phyloP scores from a whole-genome alignment of 345 rosid genomes.

The Raphanus sativus region DNA sequence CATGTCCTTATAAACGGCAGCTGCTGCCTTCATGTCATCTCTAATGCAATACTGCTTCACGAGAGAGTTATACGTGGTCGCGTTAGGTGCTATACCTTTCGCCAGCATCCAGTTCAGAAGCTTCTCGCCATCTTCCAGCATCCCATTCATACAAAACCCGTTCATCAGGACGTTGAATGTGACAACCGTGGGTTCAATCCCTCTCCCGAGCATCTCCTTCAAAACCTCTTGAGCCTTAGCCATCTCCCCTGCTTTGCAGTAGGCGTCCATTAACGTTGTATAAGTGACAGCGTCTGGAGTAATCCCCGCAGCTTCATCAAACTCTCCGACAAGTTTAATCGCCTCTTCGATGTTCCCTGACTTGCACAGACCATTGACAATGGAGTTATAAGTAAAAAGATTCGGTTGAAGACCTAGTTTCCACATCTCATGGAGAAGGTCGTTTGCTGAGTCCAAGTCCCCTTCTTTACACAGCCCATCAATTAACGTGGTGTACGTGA shows the following conservation, averaged over 20 bases:
- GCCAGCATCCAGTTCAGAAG: slow-evolving; percentile 84
- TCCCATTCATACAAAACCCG: slow-evolving; percentile 81
- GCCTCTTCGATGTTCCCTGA: slow-evolving; percentile 66
- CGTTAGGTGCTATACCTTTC: slow-evolving; percentile 75
- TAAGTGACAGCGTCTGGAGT: slow-evolving; percentile 69
- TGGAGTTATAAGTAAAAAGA: slow-evolving; percentile 67
- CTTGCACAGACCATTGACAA: slow-evolving; percentile 85
- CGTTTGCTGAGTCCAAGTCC: slow-evolving; percentile 80
- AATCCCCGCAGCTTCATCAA: slow-evolving; percentile 59
- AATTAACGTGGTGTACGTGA: slow-evolving; percentile 77
- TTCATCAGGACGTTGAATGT: slow-evolving; percentile 91
- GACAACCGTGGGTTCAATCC: slow-evolving; percentile 69
- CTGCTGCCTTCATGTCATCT: slow-evolving; percentile 53
- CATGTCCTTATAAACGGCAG: slow-evolving; percentile 60
- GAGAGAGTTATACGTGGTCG: slow-evolving; percentile 74
- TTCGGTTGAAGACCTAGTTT: slow-evolving; percentile 74
- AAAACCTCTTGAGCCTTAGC: slow-evolving; percentile 62
- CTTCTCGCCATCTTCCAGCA: slow-evolving; percentile 76
- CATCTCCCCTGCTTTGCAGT: slow-evolving; percentile 74
- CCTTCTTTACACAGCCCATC: slow-evolving; percentile 89
- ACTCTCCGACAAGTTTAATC: slow-evolving; percentile 69
- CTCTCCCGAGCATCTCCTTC: slow-evolving; percentile 70
- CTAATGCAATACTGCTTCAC: slow-evolving; percentile 71
- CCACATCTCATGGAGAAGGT: slow-evolving; percentile 85
- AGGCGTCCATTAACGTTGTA: slow-evolving; percentile 82